Evolutionary conservation across 805 yeast species (phyloP), one percentile per base, ranked within the genome.

Genomic region (Kuraishia hungarica): DNA sequence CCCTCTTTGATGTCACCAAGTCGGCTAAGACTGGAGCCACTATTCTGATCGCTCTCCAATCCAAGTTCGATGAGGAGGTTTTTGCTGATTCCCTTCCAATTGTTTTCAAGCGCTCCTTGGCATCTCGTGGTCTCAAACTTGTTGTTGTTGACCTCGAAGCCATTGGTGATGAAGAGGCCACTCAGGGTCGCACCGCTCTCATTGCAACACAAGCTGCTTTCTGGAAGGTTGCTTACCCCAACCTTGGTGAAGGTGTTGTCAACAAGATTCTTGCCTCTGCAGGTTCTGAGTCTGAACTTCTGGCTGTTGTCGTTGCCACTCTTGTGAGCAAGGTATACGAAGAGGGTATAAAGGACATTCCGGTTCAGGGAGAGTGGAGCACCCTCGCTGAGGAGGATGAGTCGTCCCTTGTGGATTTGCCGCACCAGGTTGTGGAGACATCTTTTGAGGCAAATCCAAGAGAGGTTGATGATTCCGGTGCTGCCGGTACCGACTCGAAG

Each of bases 201-300:
- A 85, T 91, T 67, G 89, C 90, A 52, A 72, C 82, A 56, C 96
- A 91, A 72, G 81, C 86, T 48, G 89, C 85, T 0, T 86, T 89
- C 75, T 90, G 96, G 96, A 78, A 79, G 57, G 73, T 78, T 49
- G 80, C 87, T 7, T 81, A 78, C 59, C 88, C 90, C 17, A 78
- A 77, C 47, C 75, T 83, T 50, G 79, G 78, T 39, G 68, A 67
- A 51, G 85, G 84, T 52, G 77, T 87, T 60, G 90, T 88, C 57
- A 83, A 89, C 69, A 85, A 86, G 67, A 81, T 90, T 62, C 82
- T 86, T 70, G 89, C 86, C 67, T 84, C 94, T 17, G 86, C 87
- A 58, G 94, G 96, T 53, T 79, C 86, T 53, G 90, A 85, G 59
- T 87, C 89, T 57, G 97, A 91, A 72, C 73, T 86, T 57, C 77